Evolutionary conservation across 2,329 filamentous ascomycete genomes (phyloP), one percentile per base, ranked within the genome.

Genomic region (Drechslerella coelobrocha): DNA sequence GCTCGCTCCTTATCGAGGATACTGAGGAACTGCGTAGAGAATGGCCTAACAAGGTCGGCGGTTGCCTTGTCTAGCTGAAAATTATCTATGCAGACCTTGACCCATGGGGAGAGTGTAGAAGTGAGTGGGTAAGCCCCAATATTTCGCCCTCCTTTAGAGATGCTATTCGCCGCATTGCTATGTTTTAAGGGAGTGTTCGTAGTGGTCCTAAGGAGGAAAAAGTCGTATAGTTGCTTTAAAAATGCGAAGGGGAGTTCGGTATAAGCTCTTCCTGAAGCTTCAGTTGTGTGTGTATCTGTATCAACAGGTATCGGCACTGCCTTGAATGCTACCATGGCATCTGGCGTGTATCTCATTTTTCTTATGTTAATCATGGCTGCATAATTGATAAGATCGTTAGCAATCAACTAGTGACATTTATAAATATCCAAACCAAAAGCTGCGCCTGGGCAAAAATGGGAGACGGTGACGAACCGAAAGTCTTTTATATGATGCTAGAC

Each of bases 331-430:
- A n/a, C 34, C 34, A 39, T 39, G 2, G 34, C 34, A 5, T 39
- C 34, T 39, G 34, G 34, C 34, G 34, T 39, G 34, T 39, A 39
- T 39, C 34, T 39, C 34, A 39, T 39, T 14, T 39, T 39, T n/a
- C 34, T 39, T 2, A n/a, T 39, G 34, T 39, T 39, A 39, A 39
- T 39, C 34, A 39, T 39, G 34, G 34, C 34, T 39, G 12, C 17
- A 6, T 39, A 10, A 14, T 14, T 6, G 17, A n/a, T 39, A 39
- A 14, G 5, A 14, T 2, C 12, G 34, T 39, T 39, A 39, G 34
- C 34, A 39, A 39, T 39, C 34, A 6, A 3, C 12, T 39, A 6
- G 34, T 5, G 12, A n/a, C 12, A 2, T 39, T 4, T 39, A n/a
- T 2, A 39, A 14, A 39, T 6, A n/a, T 3, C 29, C 5, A 39